phyloP scores from a whole-genome alignment of 73 alveolate species.

The Blepharisma japonicum region DNA sequence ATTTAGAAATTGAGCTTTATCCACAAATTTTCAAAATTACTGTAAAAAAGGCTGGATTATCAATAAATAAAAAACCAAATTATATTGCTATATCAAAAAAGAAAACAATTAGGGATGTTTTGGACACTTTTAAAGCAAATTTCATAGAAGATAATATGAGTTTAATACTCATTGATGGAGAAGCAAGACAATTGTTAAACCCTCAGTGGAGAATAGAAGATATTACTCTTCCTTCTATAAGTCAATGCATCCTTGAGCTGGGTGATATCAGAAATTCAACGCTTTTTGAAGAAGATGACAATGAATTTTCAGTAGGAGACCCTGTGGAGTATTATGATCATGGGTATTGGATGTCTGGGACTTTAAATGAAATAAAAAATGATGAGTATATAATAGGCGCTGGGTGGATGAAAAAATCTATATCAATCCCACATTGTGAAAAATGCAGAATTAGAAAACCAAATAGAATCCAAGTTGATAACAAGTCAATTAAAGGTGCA shows the following conservation, averaged over 20 bases:
- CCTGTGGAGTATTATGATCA: neutral
- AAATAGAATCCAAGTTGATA: no score
- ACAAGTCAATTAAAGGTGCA: neutral
- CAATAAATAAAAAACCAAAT: neutral
- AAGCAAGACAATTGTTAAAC: neutral
- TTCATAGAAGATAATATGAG: neutral
- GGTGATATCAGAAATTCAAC: neutral
- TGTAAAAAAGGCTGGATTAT: neutral
- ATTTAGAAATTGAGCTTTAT: neutral
- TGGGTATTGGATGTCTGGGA: slow-evolving; percentile 20
- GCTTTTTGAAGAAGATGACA: neutral
- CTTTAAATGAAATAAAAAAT: neutral
- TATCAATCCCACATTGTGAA: neutral
- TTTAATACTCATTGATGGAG: neutral
- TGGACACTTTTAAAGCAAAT: neutral
- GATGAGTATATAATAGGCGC: slow-evolving; percentile 6
- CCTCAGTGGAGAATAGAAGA: neutral
- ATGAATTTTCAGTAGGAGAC: neutral
- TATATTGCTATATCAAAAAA: neutral
- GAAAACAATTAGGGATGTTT: neutral
- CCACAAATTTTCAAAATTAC: slow-evolving; percentile 2
- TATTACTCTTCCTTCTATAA: neutral
- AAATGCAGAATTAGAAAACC: neutral
- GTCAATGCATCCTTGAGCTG: neutral
- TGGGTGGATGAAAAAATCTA: neutral